Percentiles rank a stretch among this genome's conserved stretches.
Evolutionary conservation across 1,284 basidiomycete species (phyloP).

Genomic region (Cutaneotrichosporon daszewskae): DNA sequence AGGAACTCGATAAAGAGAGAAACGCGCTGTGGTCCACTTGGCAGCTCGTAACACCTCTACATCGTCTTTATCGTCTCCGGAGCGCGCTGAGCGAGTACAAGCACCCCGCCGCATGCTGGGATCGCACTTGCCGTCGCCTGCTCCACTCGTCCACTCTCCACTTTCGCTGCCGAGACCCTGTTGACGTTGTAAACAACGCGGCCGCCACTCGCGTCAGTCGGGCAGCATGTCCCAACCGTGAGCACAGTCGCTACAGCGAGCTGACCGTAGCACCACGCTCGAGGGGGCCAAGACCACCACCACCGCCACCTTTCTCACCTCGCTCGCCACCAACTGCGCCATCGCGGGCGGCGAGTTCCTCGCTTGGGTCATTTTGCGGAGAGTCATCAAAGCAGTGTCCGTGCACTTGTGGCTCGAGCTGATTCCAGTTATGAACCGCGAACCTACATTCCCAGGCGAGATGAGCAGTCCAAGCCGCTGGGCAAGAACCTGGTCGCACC

Average conservation of each 20-base stretch:
- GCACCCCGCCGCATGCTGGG: too few relatives aligned
- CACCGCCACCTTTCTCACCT: slow-evolving; percentile 62
- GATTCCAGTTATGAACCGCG: slow-evolving; percentile 63
- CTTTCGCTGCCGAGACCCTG: too few relatives aligned
- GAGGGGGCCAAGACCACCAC: slow-evolving; percentile 25
- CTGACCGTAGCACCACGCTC: slow-evolving; percentile 3
- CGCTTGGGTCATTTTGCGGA: slow-evolving; percentile 58
- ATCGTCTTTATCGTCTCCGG: neutral
- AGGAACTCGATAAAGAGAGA: too few relatives aligned
- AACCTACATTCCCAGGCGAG: slow-evolving; percentile 53
- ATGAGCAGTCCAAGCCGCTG: slow-evolving; percentile 33
- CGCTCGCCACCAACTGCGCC: slow-evolving; percentile 55
- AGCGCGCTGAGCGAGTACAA: too few relatives aligned
- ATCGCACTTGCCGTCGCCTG: too few relatives aligned
- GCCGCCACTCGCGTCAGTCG: too few relatives aligned
- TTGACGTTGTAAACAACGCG: neutral
- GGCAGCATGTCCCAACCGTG: too few relatives aligned
- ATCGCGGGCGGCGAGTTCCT: slow-evolving; percentile 57
- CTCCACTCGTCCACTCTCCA: neutral
- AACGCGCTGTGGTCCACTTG: too few relatives aligned
- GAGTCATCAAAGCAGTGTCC: slow-evolving; percentile 44
- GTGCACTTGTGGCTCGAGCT: slow-evolving; percentile 9
- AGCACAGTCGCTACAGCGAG: too few relatives aligned
- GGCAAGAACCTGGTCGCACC: slow-evolving; percentile 28
- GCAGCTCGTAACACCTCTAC: neutral